Percentiles rank a stretch among this genome's conserved stretches.
Conservation (phyloP, 1,284 basidiomycete genomes). For the Ceratobasidium sp. region DNA sequence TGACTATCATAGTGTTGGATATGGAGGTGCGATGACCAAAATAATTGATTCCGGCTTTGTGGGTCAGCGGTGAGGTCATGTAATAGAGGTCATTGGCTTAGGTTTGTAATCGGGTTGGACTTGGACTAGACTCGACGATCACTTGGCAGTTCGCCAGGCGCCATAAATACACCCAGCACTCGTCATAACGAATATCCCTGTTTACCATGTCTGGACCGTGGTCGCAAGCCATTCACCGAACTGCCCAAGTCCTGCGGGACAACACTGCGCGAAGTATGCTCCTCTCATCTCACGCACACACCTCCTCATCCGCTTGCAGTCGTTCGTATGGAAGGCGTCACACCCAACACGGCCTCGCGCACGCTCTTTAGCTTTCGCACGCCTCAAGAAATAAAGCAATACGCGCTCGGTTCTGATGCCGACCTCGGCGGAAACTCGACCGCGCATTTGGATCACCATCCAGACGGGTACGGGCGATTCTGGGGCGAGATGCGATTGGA, state of each 20-base stretch:
- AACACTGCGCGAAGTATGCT: slow-evolving; percentile 25
- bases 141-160: background rate
- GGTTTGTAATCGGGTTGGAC: slow-evolving; percentile 7
- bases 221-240: slow-evolving; percentile 29
- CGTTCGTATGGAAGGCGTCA: slow-evolving; percentile 67
- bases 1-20: background rate
- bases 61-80: background rate
- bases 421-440: slow-evolving; percentile 88
- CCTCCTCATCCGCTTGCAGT: slow-evolving; percentile 24
- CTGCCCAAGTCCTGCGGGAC: slow-evolving; percentile 26
- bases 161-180: background rate
- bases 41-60: slow-evolving; percentile 38
- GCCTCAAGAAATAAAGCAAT: slow-evolving; percentile 62
- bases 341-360: slow-evolving; percentile 63
- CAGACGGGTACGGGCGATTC: slow-evolving; percentile 66
- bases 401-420: slow-evolving; percentile 77
- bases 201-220: slow-evolving; percentile 29
- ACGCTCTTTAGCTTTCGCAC: slow-evolving; percentile 69
- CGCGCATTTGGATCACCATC: slow-evolving; percentile 68
- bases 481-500: slow-evolving; percentile 75
- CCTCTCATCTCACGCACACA: background rate
- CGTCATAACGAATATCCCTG: background rate
- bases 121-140: background rate
- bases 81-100: background rate
- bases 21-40: background rate